A percentile compares a stretch with the other conserved stretches of the same genome.
Conservation (phyloP, 108 stramenopile genomes). For the Conticribra guillardii region DNA sequence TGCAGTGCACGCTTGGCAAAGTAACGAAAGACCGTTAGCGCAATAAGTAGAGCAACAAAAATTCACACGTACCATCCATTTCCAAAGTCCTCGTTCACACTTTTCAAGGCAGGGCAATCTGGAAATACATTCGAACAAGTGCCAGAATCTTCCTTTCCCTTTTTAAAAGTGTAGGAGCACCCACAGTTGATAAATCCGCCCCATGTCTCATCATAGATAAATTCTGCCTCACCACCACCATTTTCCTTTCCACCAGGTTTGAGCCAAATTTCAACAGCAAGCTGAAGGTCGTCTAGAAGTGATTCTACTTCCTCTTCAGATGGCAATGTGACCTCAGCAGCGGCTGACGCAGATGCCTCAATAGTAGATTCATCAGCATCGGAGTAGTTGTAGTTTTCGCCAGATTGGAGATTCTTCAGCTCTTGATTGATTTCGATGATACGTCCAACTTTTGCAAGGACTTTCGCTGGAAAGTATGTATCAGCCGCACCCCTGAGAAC, state of each 20-base stretch:
- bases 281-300: conserved; percentile 65
- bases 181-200: conserved; percentile 94
- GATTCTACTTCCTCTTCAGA: conserved; percentile 52
- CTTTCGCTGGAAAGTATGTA: conserved; percentile 94
- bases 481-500: conserved; percentile 90
- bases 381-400: conserved; percentile 32
- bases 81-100: conserved; percentile 91
- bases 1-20: too few species aligned
- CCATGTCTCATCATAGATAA: conserved; percentile 89
- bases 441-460: conserved; percentile 90
- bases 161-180: conserved; percentile 70
- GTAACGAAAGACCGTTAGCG: too few species aligned
- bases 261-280: conserved; percentile 87
- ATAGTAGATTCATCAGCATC: conserved; percentile 35
- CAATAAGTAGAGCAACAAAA: too few species aligned
- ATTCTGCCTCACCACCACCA: conserved; percentile 83
- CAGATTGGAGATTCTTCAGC: conserved; percentile 42
- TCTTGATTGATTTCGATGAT: conserved; percentile 87
- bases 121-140: conserved; percentile 74
- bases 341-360: conserved; percentile 47
- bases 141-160: conserved; percentile 37
- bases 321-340: conserved; percentile 56
- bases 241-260: conserved; percentile 60
- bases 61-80: conserved; percentile 62
- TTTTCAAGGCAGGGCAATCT: conserved; percentile 84